Evolutionary conservation across 2,329 filamentous ascomycete genomes (phyloP).

Genomic region (Penicillium sp.): DNA sequence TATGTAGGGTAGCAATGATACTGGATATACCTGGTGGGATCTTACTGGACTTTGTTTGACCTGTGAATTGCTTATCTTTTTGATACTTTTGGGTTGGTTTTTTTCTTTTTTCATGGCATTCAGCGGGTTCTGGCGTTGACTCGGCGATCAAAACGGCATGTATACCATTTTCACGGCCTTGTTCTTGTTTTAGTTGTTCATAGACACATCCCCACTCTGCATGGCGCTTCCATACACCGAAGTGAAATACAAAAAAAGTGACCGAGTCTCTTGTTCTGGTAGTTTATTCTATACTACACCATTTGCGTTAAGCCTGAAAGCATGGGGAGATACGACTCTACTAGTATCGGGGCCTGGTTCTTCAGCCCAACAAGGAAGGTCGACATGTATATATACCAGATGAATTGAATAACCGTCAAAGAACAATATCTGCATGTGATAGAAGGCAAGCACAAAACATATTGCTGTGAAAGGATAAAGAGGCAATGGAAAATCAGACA

Average conservation of each 20-base stretch:
- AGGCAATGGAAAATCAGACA: too few species aligned
- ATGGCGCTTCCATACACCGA: conserved; percentile 19
- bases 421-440: too few species aligned
- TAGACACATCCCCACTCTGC: conserved; percentile 31
- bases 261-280: conserved; percentile 12
- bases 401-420: too few species aligned
- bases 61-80: neutral
- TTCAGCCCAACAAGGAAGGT: too few species aligned
- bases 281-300: neutral
- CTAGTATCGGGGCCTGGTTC: too few species aligned
- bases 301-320: too few species aligned
- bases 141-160: conserved; percentile 22
- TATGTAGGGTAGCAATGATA: conserved; percentile 24
- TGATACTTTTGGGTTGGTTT: conserved; percentile 6
- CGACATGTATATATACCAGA: too few species aligned
- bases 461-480: too few species aligned
- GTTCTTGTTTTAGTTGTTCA: conserved; percentile 15
- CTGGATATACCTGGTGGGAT: conserved; percentile 23
- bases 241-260: conserved; percentile 25
- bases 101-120: conserved; percentile 19
- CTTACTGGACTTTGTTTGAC: neutral
- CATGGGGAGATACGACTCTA: too few species aligned
- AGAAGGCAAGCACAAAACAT: too few species aligned
- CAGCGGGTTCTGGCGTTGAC: conserved; percentile 24
- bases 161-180: conserved; percentile 21